Percentiles rank a stretch among this genome's conserved stretches.
phyloP scores from a whole-genome alignment of 306 rosid species.

The Cicer bijugum region DNA sequence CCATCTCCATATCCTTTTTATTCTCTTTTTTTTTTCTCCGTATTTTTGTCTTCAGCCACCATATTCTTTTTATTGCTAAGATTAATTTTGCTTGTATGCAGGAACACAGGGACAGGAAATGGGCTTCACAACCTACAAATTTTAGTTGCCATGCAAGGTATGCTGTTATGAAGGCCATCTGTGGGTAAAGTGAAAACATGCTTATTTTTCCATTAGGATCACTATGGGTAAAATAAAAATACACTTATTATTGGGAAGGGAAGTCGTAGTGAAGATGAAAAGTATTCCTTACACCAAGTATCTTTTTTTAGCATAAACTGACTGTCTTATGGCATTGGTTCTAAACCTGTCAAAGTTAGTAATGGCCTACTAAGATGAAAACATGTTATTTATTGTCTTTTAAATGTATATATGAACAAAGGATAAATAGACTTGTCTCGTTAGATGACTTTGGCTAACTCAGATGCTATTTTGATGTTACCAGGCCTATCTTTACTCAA shows the following conservation, averaged over 20 bases:
- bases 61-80: slow-evolving; percentile 22
- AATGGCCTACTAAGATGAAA: slow-evolving; percentile 21
- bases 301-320: slow-evolving; percentile 7
- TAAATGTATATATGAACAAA: not conserved
- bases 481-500: slow-evolving; percentile 83
- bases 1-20: not conserved
- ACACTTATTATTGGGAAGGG: slow-evolving; percentile 13
- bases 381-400: slow-evolving; percentile 28
- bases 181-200: not conserved
- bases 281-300: slow-evolving; percentile 11
- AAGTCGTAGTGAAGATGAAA: slow-evolving; percentile 30
- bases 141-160: slow-evolving; percentile 76
- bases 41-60: slow-evolving; percentile 4
- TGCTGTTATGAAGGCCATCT: slow-evolving; percentile 6
- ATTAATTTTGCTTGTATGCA: slow-evolving; percentile 50
- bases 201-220: slow-evolving; percentile 25
- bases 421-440: slow-evolving; percentile 12
- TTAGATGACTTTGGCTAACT: slow-evolving; percentile 26
- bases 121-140: slow-evolving; percentile 85
- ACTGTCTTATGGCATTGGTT: slow-evolving; percentile 33
- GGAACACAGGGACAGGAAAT: slow-evolving; percentile 84
- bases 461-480: slow-evolving; percentile 35
- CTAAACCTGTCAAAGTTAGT: slow-evolving; percentile 13
- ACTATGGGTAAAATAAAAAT: slow-evolving; percentile 18
- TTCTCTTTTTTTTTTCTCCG: not conserved